Evolutionary conservation across 306 rosid species (phyloP), one percentile per base, ranked within the genome.

Genomic region (Cucurbita maxima): DNA sequence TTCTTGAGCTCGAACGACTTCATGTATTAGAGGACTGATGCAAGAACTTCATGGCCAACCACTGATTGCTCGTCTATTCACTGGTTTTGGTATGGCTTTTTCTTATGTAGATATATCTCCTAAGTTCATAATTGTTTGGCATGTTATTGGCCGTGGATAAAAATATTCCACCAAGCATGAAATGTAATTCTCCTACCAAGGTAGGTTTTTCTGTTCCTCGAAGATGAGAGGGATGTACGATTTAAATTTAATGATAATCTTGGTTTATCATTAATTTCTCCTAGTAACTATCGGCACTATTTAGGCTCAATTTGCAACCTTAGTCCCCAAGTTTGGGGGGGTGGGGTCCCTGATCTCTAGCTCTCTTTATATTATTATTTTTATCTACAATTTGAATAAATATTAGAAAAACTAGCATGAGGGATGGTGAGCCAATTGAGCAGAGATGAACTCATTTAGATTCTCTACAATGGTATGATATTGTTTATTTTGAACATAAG

Each of bases 1-100:
- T 81, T 72, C 82, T 86, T 37, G 88, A 79, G 80, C 83, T 87
- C 61, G 86, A 92, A 82, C 84, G 80, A 48, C 90, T 84, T 70
- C 87, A 81, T 58, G 83, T 78, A 55, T 76, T 77, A 34, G 89
- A 87, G 80, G 89, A 88, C 82, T 89, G 76, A 67, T 43, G 62
- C 12, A 36, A 71, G 11, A 62, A 51, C 57, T 22, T 15, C 78
- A 37, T 36, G 64, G 76, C 47, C 60, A 71, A 71, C n/a, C n/a
- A 19, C 55, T 4, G 18, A 11, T 50, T 50, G 2, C 76, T 50
- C 15, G 6, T 70, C 8, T 47, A 22, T 71, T 18, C 50, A 50
- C 62, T 20, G 38, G 3, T 58, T 58, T 22, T 12, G n/a, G 38
- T 58, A 58, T 4, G 7, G 38, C 36, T 13, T 57, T 57, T 3